Base-by-base conservation (phyloP, 768 basidiomycete species). In the Filobasidium wieringae region DNA sequence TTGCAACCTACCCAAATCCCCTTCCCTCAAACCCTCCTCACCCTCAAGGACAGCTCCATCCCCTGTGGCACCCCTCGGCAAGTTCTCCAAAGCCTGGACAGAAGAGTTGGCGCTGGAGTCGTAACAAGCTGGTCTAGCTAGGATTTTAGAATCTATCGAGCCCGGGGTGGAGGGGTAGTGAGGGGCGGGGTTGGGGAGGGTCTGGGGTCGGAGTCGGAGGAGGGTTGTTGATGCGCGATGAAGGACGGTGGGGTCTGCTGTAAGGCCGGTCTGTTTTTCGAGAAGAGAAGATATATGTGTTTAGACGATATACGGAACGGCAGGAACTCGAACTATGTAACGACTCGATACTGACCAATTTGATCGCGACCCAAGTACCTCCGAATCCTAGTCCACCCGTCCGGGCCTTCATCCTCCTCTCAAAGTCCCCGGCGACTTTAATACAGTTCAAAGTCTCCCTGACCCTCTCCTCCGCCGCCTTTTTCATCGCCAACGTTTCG, bases 291-390 rank as follows among this genome's bases (percentile, higher is more conserved):
- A n/a, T 14, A 41, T 36, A 12, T 9, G 14, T 26, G n/a, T 9
- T 37, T n/a, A 37, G 36, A 37, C 11, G 11, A 9, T n/a, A n/a
- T n/a, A 37, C n/a, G 36, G n/a, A 37, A 37, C 11, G 36, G 36
- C 36, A 37, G n/a, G 36, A 40, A 40, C 37, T 40, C 37, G 11
- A 4, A 4, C 17, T 17, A 15, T 40, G 15, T 31, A 54, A 22
- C 30, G 54, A 30, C 14, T 11, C 12, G 19, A 32, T 0, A 72
- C 83, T 59, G 62, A 85, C 86, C 58, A 92, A 76, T 73, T 93
- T 93, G 24, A 93, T 73, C 0, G 90, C 88, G 22, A 93, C 84
- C 82, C 87, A 88, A 0, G 86, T 88, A 61, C 81, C 64, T 2
- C 62, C 66, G 22, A 50, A 47, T 37, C 50, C 56, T 17, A 47